phyloP scores from a whole-genome alignment of 192 early-diverging fungal species.

The Geranomyces variabilis region DNA sequence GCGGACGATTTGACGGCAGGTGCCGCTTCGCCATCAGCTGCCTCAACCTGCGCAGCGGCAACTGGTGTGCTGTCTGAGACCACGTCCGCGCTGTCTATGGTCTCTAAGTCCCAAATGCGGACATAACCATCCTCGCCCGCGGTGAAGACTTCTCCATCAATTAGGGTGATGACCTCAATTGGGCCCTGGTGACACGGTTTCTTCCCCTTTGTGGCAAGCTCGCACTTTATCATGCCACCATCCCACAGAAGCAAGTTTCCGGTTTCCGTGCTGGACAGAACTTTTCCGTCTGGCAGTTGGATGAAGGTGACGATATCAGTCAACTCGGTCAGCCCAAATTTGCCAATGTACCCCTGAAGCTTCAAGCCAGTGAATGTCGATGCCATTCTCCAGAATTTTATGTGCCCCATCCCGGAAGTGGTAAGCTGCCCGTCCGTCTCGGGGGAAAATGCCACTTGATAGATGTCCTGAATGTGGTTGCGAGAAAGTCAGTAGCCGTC shows the following conservation, averaged over 20 bases:
- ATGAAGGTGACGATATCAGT: constrained; percentile 63
- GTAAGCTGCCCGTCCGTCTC: constrained; percentile 59
- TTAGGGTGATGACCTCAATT: constrained; percentile 53
- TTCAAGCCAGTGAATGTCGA: constrained; percentile 67
- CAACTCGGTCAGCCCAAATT: constrained; percentile 64
- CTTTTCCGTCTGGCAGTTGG: constrained; percentile 64
- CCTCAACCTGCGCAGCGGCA: not conserved
- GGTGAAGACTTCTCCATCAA: constrained; percentile 59
- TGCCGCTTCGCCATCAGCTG: constrained; percentile 26
- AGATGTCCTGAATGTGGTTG: constrained; percentile 69
- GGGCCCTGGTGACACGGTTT: constrained; percentile 56
- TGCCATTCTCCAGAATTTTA: constrained; percentile 68
- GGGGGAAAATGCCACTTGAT: constrained; percentile 54
- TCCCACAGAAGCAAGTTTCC: constrained; percentile 69
- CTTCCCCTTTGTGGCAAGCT: constrained; percentile 51
- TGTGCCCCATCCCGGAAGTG: constrained; percentile 70
- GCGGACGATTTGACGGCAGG: constrained; percentile 32
- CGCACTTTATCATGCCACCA: constrained; percentile 70
- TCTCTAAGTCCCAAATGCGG: constrained; percentile 65
- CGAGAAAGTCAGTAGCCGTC: not conserved
- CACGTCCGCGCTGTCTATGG: constrained; percentile 62
- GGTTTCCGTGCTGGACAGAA: constrained; percentile 61
- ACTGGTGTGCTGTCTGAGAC: constrained; percentile 17
- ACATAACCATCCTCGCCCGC: constrained; percentile 65
- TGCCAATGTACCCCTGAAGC: constrained; percentile 64